Evolutionary conservation across 1,284 basidiomycete species (phyloP).

Genomic region (Thecaphora frezii): DNA sequence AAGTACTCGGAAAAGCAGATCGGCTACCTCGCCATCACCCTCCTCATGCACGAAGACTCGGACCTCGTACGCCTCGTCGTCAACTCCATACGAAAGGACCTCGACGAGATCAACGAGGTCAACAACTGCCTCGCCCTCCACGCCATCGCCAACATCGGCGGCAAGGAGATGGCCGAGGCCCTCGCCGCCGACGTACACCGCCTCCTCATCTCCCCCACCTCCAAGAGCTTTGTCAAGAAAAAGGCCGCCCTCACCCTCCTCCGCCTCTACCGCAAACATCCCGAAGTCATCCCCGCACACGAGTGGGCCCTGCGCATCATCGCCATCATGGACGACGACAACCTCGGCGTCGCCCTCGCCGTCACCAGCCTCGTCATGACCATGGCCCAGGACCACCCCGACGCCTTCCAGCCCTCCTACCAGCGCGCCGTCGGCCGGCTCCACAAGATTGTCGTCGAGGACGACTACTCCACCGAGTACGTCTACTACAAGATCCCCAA

Average conservation of each 20-base stretch:
- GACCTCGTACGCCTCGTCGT: conserved; percentile 93
- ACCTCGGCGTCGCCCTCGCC: conserved; percentile 87
- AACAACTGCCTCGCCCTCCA: conserved; percentile 95
- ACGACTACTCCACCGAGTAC: conserved; percentile 81
- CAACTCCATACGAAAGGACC: conserved; percentile 95
- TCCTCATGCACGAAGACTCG: conserved; percentile 97
- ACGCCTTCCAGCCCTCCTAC: conserved; percentile 86
- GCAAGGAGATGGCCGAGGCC: conserved; percentile 96
- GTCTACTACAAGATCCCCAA: conserved; percentile 96
- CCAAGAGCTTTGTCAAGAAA: conserved; percentile 92
- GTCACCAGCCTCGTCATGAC: conserved; percentile 92
- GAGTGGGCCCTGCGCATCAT: conserved; percentile 96
- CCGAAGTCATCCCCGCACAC: conserved; percentile 83
- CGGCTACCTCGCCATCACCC: conserved; percentile 93
- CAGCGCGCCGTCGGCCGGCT: conserved; percentile 90
- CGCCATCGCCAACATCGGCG: conserved; percentile 96
- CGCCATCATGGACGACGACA: conserved; percentile 88
- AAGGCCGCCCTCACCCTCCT: conserved; percentile 94
- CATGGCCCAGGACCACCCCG: conserved; percentile 88
- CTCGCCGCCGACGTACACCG: conserved; percentile 90
- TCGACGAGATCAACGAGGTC: conserved; percentile 91
- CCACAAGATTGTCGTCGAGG: conserved; percentile 81
- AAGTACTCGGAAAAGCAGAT: conserved; percentile 99
- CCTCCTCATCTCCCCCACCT: conserved; percentile 91
- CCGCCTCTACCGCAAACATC: conserved; percentile 91